These are phyloP conservation scores for Lactifluus hygrophoroides DNA, from an alignment of 768 basidiomycete genomes.

Conservation along the genomic window DNA sequence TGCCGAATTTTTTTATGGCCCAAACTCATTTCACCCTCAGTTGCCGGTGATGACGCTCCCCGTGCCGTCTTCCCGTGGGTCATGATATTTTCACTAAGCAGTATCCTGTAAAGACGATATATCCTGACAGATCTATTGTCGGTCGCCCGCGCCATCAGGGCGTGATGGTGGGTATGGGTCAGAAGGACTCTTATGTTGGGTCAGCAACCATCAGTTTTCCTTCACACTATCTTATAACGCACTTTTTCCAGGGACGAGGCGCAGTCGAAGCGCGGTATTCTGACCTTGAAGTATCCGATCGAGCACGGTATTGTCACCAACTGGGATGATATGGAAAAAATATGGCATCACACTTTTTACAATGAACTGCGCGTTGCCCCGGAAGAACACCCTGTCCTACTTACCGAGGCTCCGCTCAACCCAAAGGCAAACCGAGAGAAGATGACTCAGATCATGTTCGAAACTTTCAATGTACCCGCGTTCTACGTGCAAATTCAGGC, in stretches of 20 bases:
- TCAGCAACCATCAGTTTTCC: slow-evolving; percentile 30
- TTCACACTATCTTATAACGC: slow-evolving; percentile 14
- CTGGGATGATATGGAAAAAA: slow-evolving; percentile 99
- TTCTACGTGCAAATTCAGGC: slow-evolving; percentile 73
- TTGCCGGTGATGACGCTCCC: slow-evolving; percentile 79
- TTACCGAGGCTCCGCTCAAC: slow-evolving; percentile 68
- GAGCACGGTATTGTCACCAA: slow-evolving; percentile 94
- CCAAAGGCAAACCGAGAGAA: slow-evolving; percentile 68
- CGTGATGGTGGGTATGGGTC: slow-evolving; percentile 96
- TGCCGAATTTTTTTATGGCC: slow-evolving; percentile 18
- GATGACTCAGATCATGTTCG: slow-evolving; percentile 77
- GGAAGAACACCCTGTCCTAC: slow-evolving; percentile 65
- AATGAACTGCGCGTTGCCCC: slow-evolving; percentile 73
- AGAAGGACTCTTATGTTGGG: slow-evolving; percentile 96
- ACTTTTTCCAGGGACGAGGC: slow-evolving; percentile 62
- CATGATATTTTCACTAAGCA: not conserved
- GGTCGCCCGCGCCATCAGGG: slow-evolving; percentile 92
- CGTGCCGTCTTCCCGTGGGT: slow-evolving; percentile 93
- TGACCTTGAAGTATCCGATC: slow-evolving; percentile 88
- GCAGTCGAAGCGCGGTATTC: slow-evolving; percentile 91
- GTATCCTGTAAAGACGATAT: slow-evolving; percentile 3
- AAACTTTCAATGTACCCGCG: slow-evolving; percentile 67
- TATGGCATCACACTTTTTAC: slow-evolving; percentile 97
- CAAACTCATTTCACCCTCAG: slow-evolving; percentile 73
- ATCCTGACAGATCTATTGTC: slow-evolving; percentile 64